Base-by-base conservation (phyloP, 768 basidiomycete species). In the Hericium coralloides region DNA sequence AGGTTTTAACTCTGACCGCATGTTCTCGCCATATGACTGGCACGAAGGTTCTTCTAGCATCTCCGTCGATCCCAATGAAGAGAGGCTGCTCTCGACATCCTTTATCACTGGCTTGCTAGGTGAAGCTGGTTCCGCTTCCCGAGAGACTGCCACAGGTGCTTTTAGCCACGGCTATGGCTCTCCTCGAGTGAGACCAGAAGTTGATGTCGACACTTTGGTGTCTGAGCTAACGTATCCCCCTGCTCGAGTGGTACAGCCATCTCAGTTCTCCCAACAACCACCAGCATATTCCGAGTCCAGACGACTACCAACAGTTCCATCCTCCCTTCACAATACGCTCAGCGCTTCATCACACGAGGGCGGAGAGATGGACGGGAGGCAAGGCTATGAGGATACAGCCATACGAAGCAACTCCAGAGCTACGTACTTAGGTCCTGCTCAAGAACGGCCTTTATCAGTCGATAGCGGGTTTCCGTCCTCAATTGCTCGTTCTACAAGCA, bases 11-110 rank as follows among this genome's bases (percentile, higher is more conserved):
- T 20, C 7, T 9, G 31, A 31, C 31, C 31, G 31, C 31, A 31
- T 31, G 25, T 25, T 60, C 22, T 62, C 80, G 14, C 73, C 79
- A 3, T 70, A 76, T 61, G 79, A 81, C 63, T 83, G 83, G 81
- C 78, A 82, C 58, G 83, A 84, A 64, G 83, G 79, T 2, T 76
- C 80, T 17, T 82, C 81, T 12, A 76, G 73, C 58, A 79, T 85
- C 55, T 76, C 75, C 52, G 73, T 79, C 52, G 81, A 81, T 67
- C 74, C 77, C n/a, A 67, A 74, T 9, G 82, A 84, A 63, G 79
- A 82, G 63, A 73, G 76, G 18, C 69, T 84, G 47, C 74, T 86
- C 20, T 76, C 82, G 8, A 83, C 84, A 2, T 78, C 81, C 2
- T 79, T 85, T 66, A 84, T 85, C 58, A 83, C 83, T 17, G 74